Conservation (phyloP, 139 green algal genomes). For the Coelastrella sp. region DNA sequence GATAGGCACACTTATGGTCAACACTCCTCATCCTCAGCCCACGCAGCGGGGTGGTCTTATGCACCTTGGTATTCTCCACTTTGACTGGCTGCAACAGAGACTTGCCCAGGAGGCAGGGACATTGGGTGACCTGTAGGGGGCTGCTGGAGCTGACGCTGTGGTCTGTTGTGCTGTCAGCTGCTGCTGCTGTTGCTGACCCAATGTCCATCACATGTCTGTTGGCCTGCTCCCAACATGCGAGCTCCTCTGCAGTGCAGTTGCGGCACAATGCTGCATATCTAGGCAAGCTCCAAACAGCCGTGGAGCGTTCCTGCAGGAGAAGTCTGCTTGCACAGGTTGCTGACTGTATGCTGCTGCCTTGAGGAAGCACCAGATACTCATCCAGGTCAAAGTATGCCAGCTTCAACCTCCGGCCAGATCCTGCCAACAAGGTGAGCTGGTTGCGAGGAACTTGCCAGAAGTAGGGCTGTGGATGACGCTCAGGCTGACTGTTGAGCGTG, state of each 20-base stretch:
- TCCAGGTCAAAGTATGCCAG: slow-evolving; percentile 31
- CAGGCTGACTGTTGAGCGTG: not conserved
- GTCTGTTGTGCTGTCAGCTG: not conserved
- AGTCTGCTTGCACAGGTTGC: not conserved
- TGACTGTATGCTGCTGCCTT: not conserved
- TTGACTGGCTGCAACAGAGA: not conserved
- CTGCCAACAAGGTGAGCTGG: slow-evolving; percentile 25
- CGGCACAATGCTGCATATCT: slow-evolving; percentile 4
- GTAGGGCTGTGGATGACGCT: not conserved
- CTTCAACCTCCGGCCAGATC: not conserved
- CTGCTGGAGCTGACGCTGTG: not conserved
- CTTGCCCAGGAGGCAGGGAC: slow-evolving; percentile 11
- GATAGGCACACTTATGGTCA: not conserved
- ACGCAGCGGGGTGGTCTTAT: not conserved
- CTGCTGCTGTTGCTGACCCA: not conserved
- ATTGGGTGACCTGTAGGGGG: slow-evolving; percentile 9
- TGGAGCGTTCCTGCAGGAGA: not conserved
- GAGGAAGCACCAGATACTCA: slow-evolving; percentile 26
- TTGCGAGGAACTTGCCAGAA: slow-evolving; percentile 28
- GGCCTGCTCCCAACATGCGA: not conserved
- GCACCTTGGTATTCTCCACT: not conserved
- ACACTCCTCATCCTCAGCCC: not conserved
- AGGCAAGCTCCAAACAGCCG: not conserved
- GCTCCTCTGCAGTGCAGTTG: slow-evolving; percentile 25
- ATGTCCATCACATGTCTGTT: not conserved